phyloP scores from a whole-genome alignment of 169 alveolate genomes.

The Eimeria maxima region DNA sequence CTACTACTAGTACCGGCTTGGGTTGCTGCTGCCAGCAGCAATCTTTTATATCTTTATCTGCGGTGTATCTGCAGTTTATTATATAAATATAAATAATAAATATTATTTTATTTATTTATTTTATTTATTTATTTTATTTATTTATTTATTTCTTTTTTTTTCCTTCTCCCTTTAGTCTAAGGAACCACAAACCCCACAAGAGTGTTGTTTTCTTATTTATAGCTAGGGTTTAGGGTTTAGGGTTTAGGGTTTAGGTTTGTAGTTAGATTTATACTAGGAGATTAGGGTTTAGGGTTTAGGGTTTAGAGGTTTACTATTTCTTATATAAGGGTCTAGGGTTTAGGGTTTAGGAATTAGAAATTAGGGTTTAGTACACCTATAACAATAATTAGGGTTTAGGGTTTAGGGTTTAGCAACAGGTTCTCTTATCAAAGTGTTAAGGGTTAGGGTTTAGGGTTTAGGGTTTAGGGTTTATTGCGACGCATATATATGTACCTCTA shows the following conservation, averaged over 20 bases:
- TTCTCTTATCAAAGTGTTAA: too few relatives aligned
- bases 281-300: too few relatives aligned
- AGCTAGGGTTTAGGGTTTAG: neutral
- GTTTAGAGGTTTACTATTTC: too few relatives aligned
- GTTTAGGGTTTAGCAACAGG: too few relatives aligned
- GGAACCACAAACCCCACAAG: too few relatives aligned
- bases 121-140: neutral
- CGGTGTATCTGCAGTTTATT: neutral
- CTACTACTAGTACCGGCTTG: too few relatives aligned
- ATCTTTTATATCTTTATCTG: neutral
- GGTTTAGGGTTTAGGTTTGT: neutral
- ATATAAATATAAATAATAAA: neutral
- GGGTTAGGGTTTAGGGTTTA: neutral
- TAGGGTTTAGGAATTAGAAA: too few relatives aligned
- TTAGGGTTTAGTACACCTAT: neutral
- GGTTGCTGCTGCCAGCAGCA: neutral
- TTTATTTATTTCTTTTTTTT: neutral
- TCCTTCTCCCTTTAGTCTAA: neutral
- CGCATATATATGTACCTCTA: neutral
- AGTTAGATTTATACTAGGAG: too few relatives aligned
- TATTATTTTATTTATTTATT: neutral
- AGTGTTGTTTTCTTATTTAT: too few relatives aligned
- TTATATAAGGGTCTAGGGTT: too few relatives aligned
- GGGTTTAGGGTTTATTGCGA: too few relatives aligned
- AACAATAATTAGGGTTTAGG: too few relatives aligned